Percentiles rank a stretch among this genome's conserved stretches.
Conservation (phyloP, 352 stramenopile species). For the Phytophthora nicotianae region DNA sequence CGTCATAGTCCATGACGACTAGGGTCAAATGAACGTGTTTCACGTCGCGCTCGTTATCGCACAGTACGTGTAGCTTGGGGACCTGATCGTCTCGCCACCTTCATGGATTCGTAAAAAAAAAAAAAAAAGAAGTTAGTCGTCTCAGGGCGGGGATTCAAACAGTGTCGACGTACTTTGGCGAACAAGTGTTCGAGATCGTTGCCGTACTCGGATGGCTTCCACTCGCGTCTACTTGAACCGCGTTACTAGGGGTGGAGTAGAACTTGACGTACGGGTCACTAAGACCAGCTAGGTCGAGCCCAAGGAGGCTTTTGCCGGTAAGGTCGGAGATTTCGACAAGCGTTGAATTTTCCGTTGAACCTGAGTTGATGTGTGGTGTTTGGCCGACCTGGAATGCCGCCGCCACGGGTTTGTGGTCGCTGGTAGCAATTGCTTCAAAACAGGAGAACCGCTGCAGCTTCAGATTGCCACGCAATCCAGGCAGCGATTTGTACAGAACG, state of each 20-base stretch:
- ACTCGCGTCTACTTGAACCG: constrained; percentile 52
- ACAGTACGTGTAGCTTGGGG: constrained; percentile 63
- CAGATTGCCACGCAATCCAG: constrained; percentile 53
- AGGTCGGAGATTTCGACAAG: constrained; percentile 70
- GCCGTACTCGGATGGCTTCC: constrained; percentile 59
- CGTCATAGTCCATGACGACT: constrained; percentile 85
- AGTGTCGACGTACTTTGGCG: constrained; percentile 48
- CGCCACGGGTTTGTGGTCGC: constrained; percentile 85
- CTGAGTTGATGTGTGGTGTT: constrained; percentile 33
- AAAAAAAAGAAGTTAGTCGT: not conserved
- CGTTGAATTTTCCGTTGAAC: constrained; percentile 39
- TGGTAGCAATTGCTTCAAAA: constrained; percentile 71
- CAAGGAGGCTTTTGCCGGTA: constrained; percentile 57
- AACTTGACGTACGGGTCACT: constrained; percentile 89
- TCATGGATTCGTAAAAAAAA: not conserved
- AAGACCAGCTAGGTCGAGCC: constrained; percentile 77
- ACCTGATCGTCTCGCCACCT: constrained; percentile 74
- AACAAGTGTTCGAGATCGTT: constrained; percentile 71
- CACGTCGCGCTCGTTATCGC: constrained; percentile 56
- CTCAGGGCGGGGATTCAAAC: not conserved
- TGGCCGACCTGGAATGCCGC: constrained; percentile 58
- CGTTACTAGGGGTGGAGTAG: constrained; percentile 61
- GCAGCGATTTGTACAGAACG: constrained; percentile 83
- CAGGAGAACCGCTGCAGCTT: constrained; percentile 64
- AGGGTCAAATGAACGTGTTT: constrained; percentile 73